Base-by-base conservation (phyloP, 768 basidiomycete genomes). In the Lactifluus piperatus region DNA sequence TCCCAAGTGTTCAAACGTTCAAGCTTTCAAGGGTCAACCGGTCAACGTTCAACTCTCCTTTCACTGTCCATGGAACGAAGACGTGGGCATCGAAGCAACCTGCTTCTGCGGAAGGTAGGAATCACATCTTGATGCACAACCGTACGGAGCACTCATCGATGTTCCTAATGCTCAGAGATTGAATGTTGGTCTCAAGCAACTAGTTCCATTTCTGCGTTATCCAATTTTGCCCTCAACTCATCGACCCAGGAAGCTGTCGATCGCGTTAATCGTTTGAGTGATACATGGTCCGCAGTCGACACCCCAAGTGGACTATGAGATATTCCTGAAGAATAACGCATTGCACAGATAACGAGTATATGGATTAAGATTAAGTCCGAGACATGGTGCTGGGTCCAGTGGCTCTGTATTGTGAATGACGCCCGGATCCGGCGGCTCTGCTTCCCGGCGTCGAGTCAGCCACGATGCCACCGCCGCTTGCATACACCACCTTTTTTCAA, bases 151-250 rank as follows among this genome's bases (percentile, higher is more conserved):
- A 51, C 65, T 67, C 58, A 61, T 48, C 14, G 3, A 26, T 14
- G 26, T 43, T 50, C 50, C 5, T 24, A 50, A 36, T n/a, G 14
- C 22, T 13, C 65, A 92, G 89, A 91, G 75, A 73, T 88, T 62
- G 82, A 87, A 56, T 85, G 77, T 66, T 92, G 89, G 89, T 77
- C 81, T 50, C 85, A 83, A 70, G 84, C 85, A 34, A 76, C 81
- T 30, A 73, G 76, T 54, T 81, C 85, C 34, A 71, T 91, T 57
- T 78, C 73, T 63, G 71, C 74, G 20, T 74, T 89, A 37, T 79
- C 83, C 14, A 73, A 71, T 57, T 74, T 82, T 62, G 84, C 80
- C 68, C 70, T 77, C 11, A 80, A 75, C 66, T 70, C 77, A 36
- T 68, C 72, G 8, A 78, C 77, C 34, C 65, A 71, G 56, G 86